Base-by-base conservation (phyloP, 192 early-diverging fungal species). In the Powellomyces hirtus region DNA sequence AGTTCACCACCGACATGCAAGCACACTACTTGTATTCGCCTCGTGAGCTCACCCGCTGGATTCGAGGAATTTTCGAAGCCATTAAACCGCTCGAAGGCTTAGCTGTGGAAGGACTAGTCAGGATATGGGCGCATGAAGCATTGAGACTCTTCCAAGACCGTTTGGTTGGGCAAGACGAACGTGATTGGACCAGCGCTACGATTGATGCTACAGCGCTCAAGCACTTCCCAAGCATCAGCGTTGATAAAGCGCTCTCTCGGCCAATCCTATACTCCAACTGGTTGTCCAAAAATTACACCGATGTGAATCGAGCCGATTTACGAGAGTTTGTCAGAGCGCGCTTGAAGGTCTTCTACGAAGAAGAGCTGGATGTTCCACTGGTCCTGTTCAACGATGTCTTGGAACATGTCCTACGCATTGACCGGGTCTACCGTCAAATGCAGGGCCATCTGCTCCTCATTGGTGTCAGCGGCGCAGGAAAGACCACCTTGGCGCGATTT, bases 11-110 rank as follows among this genome's bases (percentile, higher is more conserved):
- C 0, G 97, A 99, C 76, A 92, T 91, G 71, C 98, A 99, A 79
- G 93, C 96, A 1, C 98, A 99, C 78, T 99, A 98, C 66, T 91
- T 99, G 64, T 99, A 98, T 79, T 95, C 93, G 71, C 98, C 98
- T 62, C 92, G 98, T 81, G 98, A 99, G 85, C 84, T 99, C 72
- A 98, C 97, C 0, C 90, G 98, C 30, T 99, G 98, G 98, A 87
- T 95, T 64, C 89, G 96, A 51, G 98, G 97, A 74, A 97, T 99
- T 34, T 96, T 88, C 75, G 96, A 97, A 69, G 93, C 93, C 3
- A 89, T 98, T 64, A 89, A 89, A 44, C 86, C 91, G 13, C 77
- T 92, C 46, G 98, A 99, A 60, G 76, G 78, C 42, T 80, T 92
- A 4, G 53, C 68, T 38, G 46, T 83, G 2, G 94, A 97, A 70